Base-by-base conservation (phyloP, 495 filamentous ascomycete genomes). In the Xylaria flabelliformis region DNA sequence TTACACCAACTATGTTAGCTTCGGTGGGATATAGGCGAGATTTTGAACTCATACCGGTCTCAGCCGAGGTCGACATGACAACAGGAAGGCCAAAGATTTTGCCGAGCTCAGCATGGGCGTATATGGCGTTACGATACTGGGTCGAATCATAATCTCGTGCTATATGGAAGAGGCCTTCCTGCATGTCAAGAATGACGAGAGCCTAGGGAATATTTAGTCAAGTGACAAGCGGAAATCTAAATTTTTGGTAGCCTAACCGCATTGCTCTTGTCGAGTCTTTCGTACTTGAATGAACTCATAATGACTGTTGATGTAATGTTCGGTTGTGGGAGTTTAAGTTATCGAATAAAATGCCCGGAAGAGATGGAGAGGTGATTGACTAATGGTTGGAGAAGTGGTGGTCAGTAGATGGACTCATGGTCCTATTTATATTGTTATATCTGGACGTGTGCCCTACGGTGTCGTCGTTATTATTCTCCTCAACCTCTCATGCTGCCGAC, bases 111-210 rank as follows among this genome's bases (percentile, higher is more conserved):
- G 91, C 88, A 76, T 94, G 91, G 29, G 90, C 92, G 7, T 93
- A 78, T 75, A 94, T 90, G 82, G 85, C 88, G 80, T 91, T 88
- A 56, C 86, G 85, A 84, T 86, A 94, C 71, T 88, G 82, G 55
- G 84, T 87, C 29, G 88, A 81, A 72, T 88, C 80, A 74, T 81
- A 91, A 82, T 94, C 92, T 32, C 91, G 88, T 46, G 89, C 89
- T 15, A 92, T 74, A 64, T 84, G 81, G 77, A 88, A 88, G 26
- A 94, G 89, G 44, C 92, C 92, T 71, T 91, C 86, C 78, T 94
- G 91, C 72, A 91, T 85, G 78, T 94, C 92, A 67, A 93, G 85
- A 70, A 94, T 84, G 41, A 94, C 80, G 34, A 94, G 87, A 48
- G 87, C 78, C 85, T 87, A 50, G 36, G 12, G 4, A 32, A 63